Evolutionary conservation across 164 flowering plant genomes (phyloP).

Genomic region (Chloranthus sessilifolius): DNA sequence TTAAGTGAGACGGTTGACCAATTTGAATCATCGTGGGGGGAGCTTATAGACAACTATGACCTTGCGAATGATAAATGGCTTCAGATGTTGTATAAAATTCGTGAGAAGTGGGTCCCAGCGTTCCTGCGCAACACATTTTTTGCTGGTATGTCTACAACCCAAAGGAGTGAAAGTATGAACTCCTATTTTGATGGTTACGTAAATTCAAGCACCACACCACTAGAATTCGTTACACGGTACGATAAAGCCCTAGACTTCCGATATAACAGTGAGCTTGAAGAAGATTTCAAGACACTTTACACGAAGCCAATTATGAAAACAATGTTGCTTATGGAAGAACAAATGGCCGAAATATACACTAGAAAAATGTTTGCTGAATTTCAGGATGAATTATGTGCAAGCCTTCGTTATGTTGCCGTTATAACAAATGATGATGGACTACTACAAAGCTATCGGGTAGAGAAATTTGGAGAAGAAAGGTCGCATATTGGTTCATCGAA

Average conservation of each 20-base stretch:
- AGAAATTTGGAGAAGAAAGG: conserved; percentile 1
- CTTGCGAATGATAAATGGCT: conserved; percentile 6
- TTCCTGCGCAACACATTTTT: conserved; percentile 1
- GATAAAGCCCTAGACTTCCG: conserved; percentile 5
- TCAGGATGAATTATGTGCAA: conserved; percentile 5
- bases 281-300: conserved; percentile 6
- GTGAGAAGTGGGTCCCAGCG: conserved; percentile 5
- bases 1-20: conserved; percentile 1
- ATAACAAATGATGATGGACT: neutral
- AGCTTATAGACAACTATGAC: conserved; percentile 5
- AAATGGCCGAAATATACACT: conserved; percentile 3
- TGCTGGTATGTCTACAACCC: conserved; percentile 5
- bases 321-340: conserved; percentile 1
- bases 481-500: too few species aligned
- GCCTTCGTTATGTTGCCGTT: neutral
- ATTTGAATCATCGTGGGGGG: conserved; percentile 12
- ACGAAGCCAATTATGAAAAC: conserved; percentile 5
- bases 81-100: conserved; percentile 3
- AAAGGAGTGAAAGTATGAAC: neutral
- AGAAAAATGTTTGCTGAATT: conserved; percentile 3
- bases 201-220: neutral
- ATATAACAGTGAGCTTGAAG: conserved; percentile 6
- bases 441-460: conserved; percentile 3
- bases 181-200: conserved; percentile 8
- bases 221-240: neutral